Base-by-base conservation (phyloP, 148 eudicot genomes). In the Pouteria glomerata region DNA sequence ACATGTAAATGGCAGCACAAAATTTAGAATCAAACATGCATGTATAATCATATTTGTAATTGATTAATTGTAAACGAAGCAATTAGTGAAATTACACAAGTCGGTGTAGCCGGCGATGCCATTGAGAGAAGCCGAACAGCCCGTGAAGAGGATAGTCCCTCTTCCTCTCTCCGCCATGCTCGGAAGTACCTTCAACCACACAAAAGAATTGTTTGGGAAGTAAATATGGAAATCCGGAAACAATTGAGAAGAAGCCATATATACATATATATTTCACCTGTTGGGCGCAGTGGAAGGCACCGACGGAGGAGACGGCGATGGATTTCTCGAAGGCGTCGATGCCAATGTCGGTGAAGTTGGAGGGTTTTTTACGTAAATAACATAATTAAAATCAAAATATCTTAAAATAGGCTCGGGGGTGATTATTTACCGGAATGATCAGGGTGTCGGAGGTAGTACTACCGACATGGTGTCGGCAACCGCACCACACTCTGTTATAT, bases 101-200 rank as follows among this genome's bases (percentile, higher is more conserved):
- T 90, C 89, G 24, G 97, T 76, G 79, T 68, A 90, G 67, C 96
- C 97, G 56, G 88, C 86, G 77, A 81, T 77, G 83, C 93, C 96
- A 27, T 71, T 73, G 45, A 86, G 74, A n/a, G 97, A 92, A 59
- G 96, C 93, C 31, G 93, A 83, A 57, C 97, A 92, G n/a, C 97
- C 97, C 0, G 93, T 86, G 90, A 88, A 90, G 63, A 92, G 85
- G 75, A 92, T 86, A 3, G 97, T 88, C 65, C 97, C 97, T 81
- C 85, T 82, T 16, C 87, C 91, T 74, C 90, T 86, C 24, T 88
- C 89, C 68, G 82, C 87, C 97, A 92, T 92, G 24, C 93, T 87
- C 8, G 96, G 85, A 61, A 92, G 73, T 47, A 92, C 96, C 96
- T 92, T 61, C 21, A 39, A n/a, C n/a, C n/a, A n/a, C n/a, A n/a